Evolutionary conservation across 768 basidiomycete species (phyloP).

Genomic region (Suillus occidentalis): DNA sequence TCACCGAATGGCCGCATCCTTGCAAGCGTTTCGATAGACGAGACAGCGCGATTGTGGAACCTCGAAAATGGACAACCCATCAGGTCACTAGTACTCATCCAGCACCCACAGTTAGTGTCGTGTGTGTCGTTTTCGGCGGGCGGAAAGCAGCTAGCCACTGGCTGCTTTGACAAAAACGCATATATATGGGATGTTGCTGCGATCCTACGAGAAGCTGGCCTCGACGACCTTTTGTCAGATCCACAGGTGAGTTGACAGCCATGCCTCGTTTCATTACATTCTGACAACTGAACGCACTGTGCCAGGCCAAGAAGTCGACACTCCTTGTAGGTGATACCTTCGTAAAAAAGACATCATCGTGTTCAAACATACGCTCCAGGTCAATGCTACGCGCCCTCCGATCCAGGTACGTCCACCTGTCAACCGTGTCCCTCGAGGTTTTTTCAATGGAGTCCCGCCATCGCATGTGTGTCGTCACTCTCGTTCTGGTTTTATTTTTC

Average conservation of each 20-base stretch:
- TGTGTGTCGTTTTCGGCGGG: not conserved
- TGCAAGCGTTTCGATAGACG: slow-evolving; percentile 10
- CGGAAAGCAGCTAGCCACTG: not conserved
- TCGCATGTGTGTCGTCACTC: not conserved
- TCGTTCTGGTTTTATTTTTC: not conserved
- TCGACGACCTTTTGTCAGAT: not conserved
- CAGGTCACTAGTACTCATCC: not conserved
- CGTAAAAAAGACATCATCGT: not conserved
- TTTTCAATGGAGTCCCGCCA: not conserved
- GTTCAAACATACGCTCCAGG: not conserved
- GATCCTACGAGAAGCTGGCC: not conserved
- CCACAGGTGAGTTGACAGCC: not conserved
- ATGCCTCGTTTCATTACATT: not conserved
- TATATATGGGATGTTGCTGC: not conserved
- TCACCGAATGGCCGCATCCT: not conserved
- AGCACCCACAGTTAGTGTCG: not conserved
- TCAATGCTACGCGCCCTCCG: not conserved
- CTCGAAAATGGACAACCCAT: not conserved
- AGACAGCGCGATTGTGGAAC: slow-evolving; percentile 2
- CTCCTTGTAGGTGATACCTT: not conserved
- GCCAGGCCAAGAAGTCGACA: not conserved
- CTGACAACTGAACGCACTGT: not conserved
- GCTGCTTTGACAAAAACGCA: accelerated
- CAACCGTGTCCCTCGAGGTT: not conserved
- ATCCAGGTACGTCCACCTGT: not conserved